Percentiles rank a stretch among this genome's conserved stretches.
Conservation (phyloP, 208 protist genomes). For the Lotmaria passim region DNA sequence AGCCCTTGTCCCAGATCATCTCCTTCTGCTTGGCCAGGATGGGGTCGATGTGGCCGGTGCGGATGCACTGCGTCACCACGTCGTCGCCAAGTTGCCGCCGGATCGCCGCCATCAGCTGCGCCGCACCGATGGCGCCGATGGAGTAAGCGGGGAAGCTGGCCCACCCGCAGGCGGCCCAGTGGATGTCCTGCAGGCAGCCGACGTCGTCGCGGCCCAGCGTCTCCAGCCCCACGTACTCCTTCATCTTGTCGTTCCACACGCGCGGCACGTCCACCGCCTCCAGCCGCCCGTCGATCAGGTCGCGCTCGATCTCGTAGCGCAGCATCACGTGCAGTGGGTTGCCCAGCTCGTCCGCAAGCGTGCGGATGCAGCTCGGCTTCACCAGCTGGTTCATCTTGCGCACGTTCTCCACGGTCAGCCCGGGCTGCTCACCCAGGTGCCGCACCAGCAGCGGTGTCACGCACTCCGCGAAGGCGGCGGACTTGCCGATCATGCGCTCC, state of each 20-base stretch:
- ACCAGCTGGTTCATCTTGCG: slow-evolving; percentile 35
- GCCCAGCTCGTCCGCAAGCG: slow-evolving; percentile 83
- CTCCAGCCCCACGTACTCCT: slow-evolving; percentile 76
- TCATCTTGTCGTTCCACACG: slow-evolving; percentile 86
- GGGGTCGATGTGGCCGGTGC: slow-evolving; percentile 49
- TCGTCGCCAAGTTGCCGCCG: slow-evolving; percentile 49
- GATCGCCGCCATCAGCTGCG: slow-evolving; percentile 73
- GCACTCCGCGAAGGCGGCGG: slow-evolving; percentile 57
- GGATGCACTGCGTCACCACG: slow-evolving; percentile 47
- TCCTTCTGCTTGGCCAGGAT: slow-evolving; percentile 58
- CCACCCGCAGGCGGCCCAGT: slow-evolving; percentile 66
- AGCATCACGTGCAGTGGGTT: slow-evolving; percentile 88
- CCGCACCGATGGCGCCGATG: slow-evolving; percentile 73
- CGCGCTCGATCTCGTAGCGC: slow-evolving; percentile 82
- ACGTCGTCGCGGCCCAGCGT: slow-evolving; percentile 73
- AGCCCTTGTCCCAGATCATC: slow-evolving; percentile 61
- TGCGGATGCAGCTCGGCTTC: slow-evolving; percentile 67
- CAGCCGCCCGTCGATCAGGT: slow-evolving; percentile 71
- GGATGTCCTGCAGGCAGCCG: slow-evolving; percentile 89
- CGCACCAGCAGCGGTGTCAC: slow-evolving; percentile 44
- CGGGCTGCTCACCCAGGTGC: slow-evolving; percentile 53
- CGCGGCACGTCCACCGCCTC: slow-evolving; percentile 68
- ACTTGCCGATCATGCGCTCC: slow-evolving; percentile 70
- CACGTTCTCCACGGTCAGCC: slow-evolving; percentile 28
- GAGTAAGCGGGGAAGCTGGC: slow-evolving; percentile 89